phyloP scores from a whole-genome alignment of 1,139 yeast species.

The Hansenula lynferdii region DNA sequence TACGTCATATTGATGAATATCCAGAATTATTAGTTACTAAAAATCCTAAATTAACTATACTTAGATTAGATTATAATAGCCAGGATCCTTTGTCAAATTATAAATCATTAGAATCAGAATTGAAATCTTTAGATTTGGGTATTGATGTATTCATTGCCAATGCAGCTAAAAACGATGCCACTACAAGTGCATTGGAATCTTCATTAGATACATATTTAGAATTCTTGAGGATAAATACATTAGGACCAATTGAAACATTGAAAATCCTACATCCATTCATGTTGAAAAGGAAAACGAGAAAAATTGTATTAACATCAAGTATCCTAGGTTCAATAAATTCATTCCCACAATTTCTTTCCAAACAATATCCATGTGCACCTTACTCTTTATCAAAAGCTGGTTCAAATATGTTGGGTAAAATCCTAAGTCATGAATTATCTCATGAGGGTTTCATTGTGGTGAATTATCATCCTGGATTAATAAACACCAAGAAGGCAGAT shows the following conservation, averaged over 20 bases:
- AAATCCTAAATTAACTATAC: slow-evolving; percentile 18
- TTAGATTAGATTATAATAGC: slow-evolving; percentile 21
- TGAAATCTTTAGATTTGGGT: slow-evolving; percentile 23
- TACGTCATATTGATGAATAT: slow-evolving; percentile 21
- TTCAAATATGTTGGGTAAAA: background rate
- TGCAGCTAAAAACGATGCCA: slow-evolving; percentile 47
- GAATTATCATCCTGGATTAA: slow-evolving; percentile 30
- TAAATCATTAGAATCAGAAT: slow-evolving; percentile 15
- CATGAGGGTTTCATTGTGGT: slow-evolving; percentile 14
- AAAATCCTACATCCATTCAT: slow-evolving; percentile 27
- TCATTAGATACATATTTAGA: slow-evolving; percentile 25
- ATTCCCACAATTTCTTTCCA: slow-evolving; percentile 11
- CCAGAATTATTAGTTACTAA: slow-evolving; percentile 16
- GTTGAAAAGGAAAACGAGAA: slow-evolving; percentile 20
- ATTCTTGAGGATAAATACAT: slow-evolving; percentile 25
- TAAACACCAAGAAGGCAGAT: slow-evolving; percentile 12
- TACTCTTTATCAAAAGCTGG: slow-evolving; percentile 30
- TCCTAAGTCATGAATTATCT: background rate
- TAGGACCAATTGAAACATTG: slow-evolving; percentile 30
- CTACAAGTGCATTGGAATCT: slow-evolving; percentile 28
- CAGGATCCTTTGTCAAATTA: slow-evolving; percentile 10
- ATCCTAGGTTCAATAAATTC: slow-evolving; percentile 23
- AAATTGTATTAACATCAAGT: slow-evolving; percentile 26
- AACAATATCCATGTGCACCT: slow-evolving; percentile 21
- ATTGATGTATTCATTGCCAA: slow-evolving; percentile 51